Evolutionary conservation across 2,329 filamentous ascomycete genomes (phyloP), one percentile per base, ranked within the genome.

Genomic region (Colletotrichum incanum): DNA sequence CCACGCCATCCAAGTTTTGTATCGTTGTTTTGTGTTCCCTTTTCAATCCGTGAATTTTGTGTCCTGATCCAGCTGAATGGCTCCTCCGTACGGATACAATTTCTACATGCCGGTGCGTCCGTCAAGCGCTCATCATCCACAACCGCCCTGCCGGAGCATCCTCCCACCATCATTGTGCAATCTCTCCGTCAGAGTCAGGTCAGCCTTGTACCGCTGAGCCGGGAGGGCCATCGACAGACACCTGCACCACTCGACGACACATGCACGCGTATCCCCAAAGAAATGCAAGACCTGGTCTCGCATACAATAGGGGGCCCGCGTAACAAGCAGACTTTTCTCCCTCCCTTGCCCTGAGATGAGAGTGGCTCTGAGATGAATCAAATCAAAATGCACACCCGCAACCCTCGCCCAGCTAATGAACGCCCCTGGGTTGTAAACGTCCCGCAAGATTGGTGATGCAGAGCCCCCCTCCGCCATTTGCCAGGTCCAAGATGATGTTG

Each of bases 1-100:
- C 55, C 60, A 52, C 43, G 41, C 59, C 28, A 28, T 47, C 23
- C 26, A 26, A 18, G 16, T 11, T 11, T 14, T 8, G n/a, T n/a
- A n/a, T 14, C 11, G 20, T 14, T 26, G 23, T 11, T 23, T 49
- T 23, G 28, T 11, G 18, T 18, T 37, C 7, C 34, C 6, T 11
- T 23, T 18, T 23, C 34, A 26, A 31, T 49, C 23, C 20, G 37
- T 28, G 43, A 41, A 20, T 60, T 34, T 68, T 64, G 26, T 58
- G 63, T 62, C 68, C 62, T 34, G 56, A 62, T 67, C 63, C 68
- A 67, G 68, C 68, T 67, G 31, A 20, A 58, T 28, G 67, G 54
- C 12, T 20, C 52, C 41, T 34, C 47, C 45, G 39, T 61, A n/a
- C n/a, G n/a, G n/a, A n/a, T n/a, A 28, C 28, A 37, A 34, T 34